phyloP scores from a whole-genome alignment of 2,329 filamentous ascomycete genomes.

The Paraphoma sp. region DNA sequence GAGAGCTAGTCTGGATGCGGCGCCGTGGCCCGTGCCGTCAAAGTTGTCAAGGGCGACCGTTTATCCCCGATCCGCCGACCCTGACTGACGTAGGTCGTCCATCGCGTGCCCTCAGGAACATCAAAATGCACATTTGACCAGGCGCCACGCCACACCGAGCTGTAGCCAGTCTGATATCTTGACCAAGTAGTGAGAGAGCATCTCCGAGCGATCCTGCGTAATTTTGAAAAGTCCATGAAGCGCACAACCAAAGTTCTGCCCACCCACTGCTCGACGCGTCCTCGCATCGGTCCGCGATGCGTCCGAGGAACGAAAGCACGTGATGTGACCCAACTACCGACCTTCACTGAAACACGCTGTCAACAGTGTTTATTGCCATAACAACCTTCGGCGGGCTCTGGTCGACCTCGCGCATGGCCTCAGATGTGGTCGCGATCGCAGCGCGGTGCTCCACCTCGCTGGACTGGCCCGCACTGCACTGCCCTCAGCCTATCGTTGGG shows the following conservation, averaged over 20 bases:
- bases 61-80: not conserved
- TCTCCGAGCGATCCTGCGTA: not conserved
- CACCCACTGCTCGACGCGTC: conserved; percentile 12
- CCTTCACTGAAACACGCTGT: conserved; percentile 18
- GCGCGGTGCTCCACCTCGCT: conserved; percentile 19
- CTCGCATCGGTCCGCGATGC: conserved; percentile 5
- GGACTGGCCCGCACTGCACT: conserved; percentile 23
- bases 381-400: conserved; percentile 16
- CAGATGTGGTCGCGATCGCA: conserved; percentile 21
- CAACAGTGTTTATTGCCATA: conserved; percentile 21
- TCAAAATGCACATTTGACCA: conserved; percentile 16
- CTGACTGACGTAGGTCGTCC: not conserved
- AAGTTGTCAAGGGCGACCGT: conserved; percentile 4
- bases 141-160: conserved; percentile 20
- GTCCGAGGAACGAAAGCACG: conserved; percentile 20
- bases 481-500: conserved; percentile 36
- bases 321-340: conserved; percentile 7
- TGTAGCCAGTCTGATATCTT: conserved; percentile 3
- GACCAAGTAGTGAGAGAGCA: not conserved
- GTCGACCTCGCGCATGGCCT: conserved; percentile 17
- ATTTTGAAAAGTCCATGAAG: not conserved
- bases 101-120: conserved; percentile 22
- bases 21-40: not conserved
- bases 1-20: not conserved
- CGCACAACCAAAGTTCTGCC: not conserved